Evolutionary conservation across 208 protist genomes (phyloP).

Genomic region (Crithidia brevicula): DNA sequence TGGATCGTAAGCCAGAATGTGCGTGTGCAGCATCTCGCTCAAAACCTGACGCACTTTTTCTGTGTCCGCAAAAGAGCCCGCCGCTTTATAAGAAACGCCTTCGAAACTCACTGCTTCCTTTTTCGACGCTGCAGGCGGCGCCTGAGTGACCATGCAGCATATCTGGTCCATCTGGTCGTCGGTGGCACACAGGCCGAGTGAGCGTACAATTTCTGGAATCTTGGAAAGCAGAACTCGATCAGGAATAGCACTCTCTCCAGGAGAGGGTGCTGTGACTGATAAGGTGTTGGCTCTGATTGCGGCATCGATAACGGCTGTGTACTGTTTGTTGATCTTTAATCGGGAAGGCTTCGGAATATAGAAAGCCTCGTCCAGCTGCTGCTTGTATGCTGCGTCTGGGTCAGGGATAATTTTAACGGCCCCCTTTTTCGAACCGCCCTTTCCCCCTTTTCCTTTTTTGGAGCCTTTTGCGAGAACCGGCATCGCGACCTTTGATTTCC

Average conservation of each 20-base stretch:
- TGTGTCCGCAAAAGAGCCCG: constrained; percentile 7
- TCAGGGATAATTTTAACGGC: constrained; percentile 36
- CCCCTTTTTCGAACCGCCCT: constrained; percentile 33
- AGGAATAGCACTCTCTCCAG: background rate
- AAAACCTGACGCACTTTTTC: constrained; percentile 25
- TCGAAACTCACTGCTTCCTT: background rate
- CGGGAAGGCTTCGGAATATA: constrained; percentile 49
- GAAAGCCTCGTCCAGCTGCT: constrained; percentile 42
- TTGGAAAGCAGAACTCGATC: constrained; percentile 31
- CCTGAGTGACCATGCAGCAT: constrained; percentile 22
- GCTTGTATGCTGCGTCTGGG: constrained; percentile 45
- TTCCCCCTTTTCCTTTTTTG: constrained; percentile 38
- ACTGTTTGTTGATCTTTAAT: constrained; percentile 5
- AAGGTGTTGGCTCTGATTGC: constrained; percentile 26
- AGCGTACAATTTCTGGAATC: constrained; percentile 52
- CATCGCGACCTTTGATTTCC: constrained; percentile 9
- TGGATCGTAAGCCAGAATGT: constrained; percentile 32
- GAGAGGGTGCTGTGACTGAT: background rate
- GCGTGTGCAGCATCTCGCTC: constrained; percentile 29
- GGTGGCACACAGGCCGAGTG: constrained; percentile 50
- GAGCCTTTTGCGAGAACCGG: constrained; percentile 2
- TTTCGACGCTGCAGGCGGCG: background rate
- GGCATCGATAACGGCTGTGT: constrained; percentile 10
- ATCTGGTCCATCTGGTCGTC: constrained; percentile 47
- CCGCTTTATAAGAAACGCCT: background rate